A percentile compares a stretch with the other conserved stretches of the same genome.
Evolutionary conservation across 805 yeast genomes (phyloP).

Genomic region (Dipodascus albidus): DNA sequence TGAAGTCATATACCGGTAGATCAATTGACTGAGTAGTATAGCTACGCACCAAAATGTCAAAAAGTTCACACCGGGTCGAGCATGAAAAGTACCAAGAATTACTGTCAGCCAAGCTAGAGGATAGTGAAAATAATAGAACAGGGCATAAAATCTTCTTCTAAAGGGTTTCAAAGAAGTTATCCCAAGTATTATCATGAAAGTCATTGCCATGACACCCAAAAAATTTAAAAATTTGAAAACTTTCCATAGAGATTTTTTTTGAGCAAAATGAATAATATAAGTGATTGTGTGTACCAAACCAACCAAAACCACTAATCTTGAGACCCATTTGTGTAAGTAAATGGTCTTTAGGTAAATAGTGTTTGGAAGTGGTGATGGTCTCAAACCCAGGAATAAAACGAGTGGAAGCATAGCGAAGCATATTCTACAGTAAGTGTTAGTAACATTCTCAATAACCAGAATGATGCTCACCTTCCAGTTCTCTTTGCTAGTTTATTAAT

Average conservation of each 20-base stretch:
- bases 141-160: constrained; percentile 47
- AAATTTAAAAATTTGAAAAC: constrained; percentile 47
- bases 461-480: constrained; percentile 36
- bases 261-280: constrained; percentile 46
- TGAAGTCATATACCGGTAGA: constrained; percentile 31
- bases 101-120: constrained; percentile 67
- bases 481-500: constrained; percentile 63
- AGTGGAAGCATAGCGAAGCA: constrained; percentile 63
- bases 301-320: constrained; percentile 61
- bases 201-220: constrained; percentile 61
- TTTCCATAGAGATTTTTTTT: constrained; percentile 36
- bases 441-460: constrained; percentile 35
- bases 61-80: constrained; percentile 60
- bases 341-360: constrained; percentile 60
- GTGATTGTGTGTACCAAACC: constrained; percentile 52
- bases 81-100: constrained; percentile 58
- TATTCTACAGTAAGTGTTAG: not conserved
- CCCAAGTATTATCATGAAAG: constrained; percentile 47
- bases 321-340: constrained; percentile 85
- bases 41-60: constrained; percentile 42
- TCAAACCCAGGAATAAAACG: constrained; percentile 54
- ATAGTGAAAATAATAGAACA: constrained; percentile 66
- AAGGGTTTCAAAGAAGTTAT: constrained; percentile 56
- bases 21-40: constrained; percentile 48
- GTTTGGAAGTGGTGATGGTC: constrained; percentile 80